Evolutionary conservation across 2,329 filamentous ascomycete species (phyloP).

Genomic region (Zalaria obscura): DNA sequence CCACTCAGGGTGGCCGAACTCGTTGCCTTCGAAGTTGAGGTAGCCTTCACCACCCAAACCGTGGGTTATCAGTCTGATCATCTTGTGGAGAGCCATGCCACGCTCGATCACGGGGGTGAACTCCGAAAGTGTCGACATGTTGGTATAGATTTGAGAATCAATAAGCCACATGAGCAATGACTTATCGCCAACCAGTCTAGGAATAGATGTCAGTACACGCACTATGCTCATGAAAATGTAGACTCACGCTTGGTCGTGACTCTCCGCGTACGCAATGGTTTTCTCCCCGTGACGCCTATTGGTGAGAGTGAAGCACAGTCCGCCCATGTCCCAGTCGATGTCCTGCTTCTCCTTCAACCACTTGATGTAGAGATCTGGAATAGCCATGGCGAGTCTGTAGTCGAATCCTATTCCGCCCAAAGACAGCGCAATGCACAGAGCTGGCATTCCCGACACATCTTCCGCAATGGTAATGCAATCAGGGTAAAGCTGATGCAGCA

Average conservation of each 20-base stretch:
- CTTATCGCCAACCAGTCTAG: conserved; percentile 87
- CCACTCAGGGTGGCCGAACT: conserved; percentile 98
- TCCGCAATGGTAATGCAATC: conserved; percentile 84
- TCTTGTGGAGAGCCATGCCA: conserved; percentile 87
- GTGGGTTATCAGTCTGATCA: conserved; percentile 91
- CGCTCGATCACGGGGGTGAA: conserved; percentile 80
- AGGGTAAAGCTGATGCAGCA: conserved; percentile 84
- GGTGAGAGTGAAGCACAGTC: conserved; percentile 73
- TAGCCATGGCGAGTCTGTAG: conserved; percentile 92
- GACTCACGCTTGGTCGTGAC: conserved; percentile 89
- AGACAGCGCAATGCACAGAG: conserved; percentile 73
- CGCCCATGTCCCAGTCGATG: conserved; percentile 78
- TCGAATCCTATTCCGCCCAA: conserved; percentile 92
- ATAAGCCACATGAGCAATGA: conserved; percentile 96
- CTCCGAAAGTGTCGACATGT: conserved; percentile 82
- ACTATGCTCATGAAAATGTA: not conserved
- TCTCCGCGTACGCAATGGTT: conserved; percentile 95
- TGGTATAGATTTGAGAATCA: conserved; percentile 91
- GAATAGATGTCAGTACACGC: conserved; percentile 10
- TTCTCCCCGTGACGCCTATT: conserved; percentile 94
- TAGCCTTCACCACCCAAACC: conserved; percentile 88
- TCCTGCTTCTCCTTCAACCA: conserved; percentile 88
- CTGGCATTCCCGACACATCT: conserved; percentile 97
- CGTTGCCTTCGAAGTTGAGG: conserved; percentile 97
- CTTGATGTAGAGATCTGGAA: conserved; percentile 99